Percentiles rank a stretch among this genome's conserved stretches.
phyloP scores from a whole-genome alignment of 208 protist species.

The Balamuthia mandrillaris region DNA sequence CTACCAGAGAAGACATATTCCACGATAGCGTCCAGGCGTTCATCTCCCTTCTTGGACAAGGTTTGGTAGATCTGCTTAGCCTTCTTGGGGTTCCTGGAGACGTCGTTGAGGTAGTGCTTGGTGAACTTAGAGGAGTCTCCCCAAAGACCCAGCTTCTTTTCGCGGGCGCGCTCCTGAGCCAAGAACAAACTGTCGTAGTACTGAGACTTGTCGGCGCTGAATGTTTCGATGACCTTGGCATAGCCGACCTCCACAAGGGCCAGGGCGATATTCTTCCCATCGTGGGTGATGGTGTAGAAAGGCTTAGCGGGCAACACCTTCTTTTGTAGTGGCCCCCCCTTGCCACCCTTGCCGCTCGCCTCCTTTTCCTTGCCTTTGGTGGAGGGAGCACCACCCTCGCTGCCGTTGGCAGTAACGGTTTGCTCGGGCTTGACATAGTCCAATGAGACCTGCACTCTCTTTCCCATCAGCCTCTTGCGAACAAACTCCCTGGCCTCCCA shows the following conservation, averaged over 20 bases:
- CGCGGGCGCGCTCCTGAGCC: slow-evolving; percentile 47
- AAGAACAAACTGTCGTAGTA: slow-evolving; percentile 65
- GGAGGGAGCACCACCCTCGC: background rate
- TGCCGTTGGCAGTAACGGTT: background rate
- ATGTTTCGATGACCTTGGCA: slow-evolving; percentile 52
- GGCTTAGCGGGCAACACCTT: slow-evolving; percentile 20
- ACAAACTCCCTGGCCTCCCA: slow-evolving; percentile 68
- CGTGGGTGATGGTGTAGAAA: slow-evolving; percentile 43
- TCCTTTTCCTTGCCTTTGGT: background rate
- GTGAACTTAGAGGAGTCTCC: background rate
- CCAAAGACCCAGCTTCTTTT: slow-evolving; percentile 53
- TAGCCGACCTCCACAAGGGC: slow-evolving; percentile 65
- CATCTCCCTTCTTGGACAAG: slow-evolving; percentile 25
- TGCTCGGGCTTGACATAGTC: slow-evolving; percentile 40
- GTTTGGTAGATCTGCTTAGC: slow-evolving; percentile 28
- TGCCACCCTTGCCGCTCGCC: slow-evolving; percentile 4
- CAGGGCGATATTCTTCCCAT: slow-evolving; percentile 59
- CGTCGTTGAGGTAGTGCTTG: slow-evolving; percentile 35
- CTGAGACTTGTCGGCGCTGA: slow-evolving; percentile 53
- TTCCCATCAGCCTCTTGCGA: slow-evolving; percentile 60
- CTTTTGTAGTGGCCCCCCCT: no score
- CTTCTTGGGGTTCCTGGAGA: slow-evolving; percentile 28
- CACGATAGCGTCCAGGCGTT: slow-evolving; percentile 35
- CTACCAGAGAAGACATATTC: slow-evolving; percentile 65
- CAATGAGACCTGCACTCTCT: slow-evolving; percentile 49